Evolutionary conservation across 2,329 filamentous ascomycete genomes (phyloP), one percentile per base, ranked within the genome.

Genomic region (Lachnellula arida): DNA sequence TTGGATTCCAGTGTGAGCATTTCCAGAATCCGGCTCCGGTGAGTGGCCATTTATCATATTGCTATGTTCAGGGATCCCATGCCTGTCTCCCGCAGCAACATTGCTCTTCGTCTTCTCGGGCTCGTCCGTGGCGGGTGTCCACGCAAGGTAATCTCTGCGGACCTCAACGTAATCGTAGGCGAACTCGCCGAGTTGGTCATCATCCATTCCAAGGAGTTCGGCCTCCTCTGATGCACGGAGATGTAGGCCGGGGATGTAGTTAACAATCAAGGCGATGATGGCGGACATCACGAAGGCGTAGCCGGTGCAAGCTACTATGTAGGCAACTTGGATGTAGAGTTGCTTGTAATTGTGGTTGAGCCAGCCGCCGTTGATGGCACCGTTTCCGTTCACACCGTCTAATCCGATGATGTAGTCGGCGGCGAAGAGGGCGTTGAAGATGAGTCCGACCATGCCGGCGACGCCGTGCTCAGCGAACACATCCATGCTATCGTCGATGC

Each of bases 161-260:
- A 93, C 88, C 79, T 94, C 89, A 63, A 94, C 89, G 72, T 93
- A 94, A 72, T 94, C 89, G 77, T 93, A 93, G 12, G 89, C 89
- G 70, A 93, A 94, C 74, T 94, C 89, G 73, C 89, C 89, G 65
- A 93, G 88, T 75, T 94, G 89, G 74, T 93, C 89, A 70, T 93
- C 89, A 68, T 94, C 89, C 88, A 93, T 92, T 64, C 89, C 89
- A 55, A 93, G 82, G 12, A 93, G 82, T 73, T 94, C 89, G 23
- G 89, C 89, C 73, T 92, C 87, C 68, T 91, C 88, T 25, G 82
- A 87, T 8, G 89, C 88, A 56, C 89, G 88, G 46, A 94, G 86
- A 71, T 91, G 82, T 19, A 94, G 81, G 47, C 89, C 89, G 25
- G 89, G 89, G 22, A 91, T 78, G 61, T 85, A 71, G 75, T 94